Evolutionary conservation across 2,329 filamentous ascomycete genomes (phyloP), one percentile per base, ranked within the genome.

Genomic region (Geosmithia morbida): DNA sequence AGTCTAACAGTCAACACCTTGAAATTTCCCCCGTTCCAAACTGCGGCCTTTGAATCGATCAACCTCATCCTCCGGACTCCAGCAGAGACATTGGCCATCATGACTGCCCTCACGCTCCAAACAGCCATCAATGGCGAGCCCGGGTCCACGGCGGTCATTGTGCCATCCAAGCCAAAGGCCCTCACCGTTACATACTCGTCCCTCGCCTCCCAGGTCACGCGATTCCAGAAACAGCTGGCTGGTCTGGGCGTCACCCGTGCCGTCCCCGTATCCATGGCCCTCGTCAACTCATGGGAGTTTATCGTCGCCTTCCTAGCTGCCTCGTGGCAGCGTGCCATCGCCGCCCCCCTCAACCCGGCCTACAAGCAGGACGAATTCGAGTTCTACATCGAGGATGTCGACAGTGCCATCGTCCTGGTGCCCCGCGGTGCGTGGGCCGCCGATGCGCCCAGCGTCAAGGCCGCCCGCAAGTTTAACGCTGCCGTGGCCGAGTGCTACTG

Each of bases 361-460:
- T 94, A 94, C 70, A 94, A 89, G 68, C 85, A 92, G 65, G 81
- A 81, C 49, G 87, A 94, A 63, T 92, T 90, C 61, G 87, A 92
- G 62, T 94, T 94, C 66, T 94, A 92, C 65, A 90, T 94, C 57
- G 83, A 88, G 53, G 87, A 94, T 60, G 72, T 94, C 55, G 85
- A 81, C 59, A 90, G 87, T 5, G 82, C 82, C 33, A 69, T 94
- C 50, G 77, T 87, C 30, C 70, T 94, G 37, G 83, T 94, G 10
- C 86, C 87, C 13, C 72, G 71, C 54, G 86, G 85, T 16, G 77
- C 81, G 14, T 85, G 79, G 56, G 69, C 71, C 11, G 72, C 79
- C 54, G 70, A 81, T 59, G 80, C 78, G 10, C 75, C 85, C 13
- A 85, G 83, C 22, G 84, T 92, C 26, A 76, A 79, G 57, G 87